Evolutionary conservation across 2,329 filamentous ascomycete species (phyloP).

Genomic region (Epichloe festucae): DNA sequence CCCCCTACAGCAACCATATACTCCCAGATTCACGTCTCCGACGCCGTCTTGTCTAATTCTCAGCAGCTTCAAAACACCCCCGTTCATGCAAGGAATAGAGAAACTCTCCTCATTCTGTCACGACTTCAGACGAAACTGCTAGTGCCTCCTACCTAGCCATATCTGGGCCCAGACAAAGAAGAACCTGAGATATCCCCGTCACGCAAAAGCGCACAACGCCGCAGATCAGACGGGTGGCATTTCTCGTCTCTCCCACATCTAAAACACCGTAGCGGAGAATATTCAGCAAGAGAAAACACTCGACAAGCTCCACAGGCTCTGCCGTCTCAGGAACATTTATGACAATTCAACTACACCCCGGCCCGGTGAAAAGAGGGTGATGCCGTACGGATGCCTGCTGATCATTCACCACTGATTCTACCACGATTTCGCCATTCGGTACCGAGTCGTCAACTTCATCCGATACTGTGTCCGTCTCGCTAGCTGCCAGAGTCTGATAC

Average conservation of each 20-base stretch:
- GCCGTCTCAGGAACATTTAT: background rate
- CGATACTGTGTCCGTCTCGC: conserved; percentile 2
- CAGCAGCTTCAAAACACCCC: background rate
- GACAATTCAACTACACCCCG: background rate
- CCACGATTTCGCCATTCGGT: conserved; percentile 14
- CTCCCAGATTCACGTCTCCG: conserved; percentile 3
- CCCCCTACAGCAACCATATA: background rate
- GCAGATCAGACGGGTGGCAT: conserved; percentile 1
- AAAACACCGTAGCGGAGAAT: background rate
- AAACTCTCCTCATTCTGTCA: background rate
- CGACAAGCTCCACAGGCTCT: background rate
- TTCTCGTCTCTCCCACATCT: background rate
- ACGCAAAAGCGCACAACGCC: background rate
- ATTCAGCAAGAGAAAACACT: background rate
- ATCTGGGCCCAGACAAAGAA: background rate
- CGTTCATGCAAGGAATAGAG: background rate
- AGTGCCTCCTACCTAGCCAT: background rate
- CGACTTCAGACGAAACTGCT: background rate
- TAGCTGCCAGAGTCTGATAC: conserved; percentile 7
- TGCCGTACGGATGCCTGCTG: conserved; percentile 42
- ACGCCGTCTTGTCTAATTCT: conserved; percentile 4
- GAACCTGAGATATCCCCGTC: too few relatives aligned
- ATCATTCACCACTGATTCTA: conserved; percentile 19
- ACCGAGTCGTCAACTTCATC: conserved; percentile 24
- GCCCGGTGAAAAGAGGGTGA: conserved; percentile 19